A percentile compares a stretch with the other conserved stretches of the same genome.
These are phyloP conservation scores for Durusdinium trenchii DNA, from an alignment of 73 alveolate species.

Conservation along the genomic window DNA sequence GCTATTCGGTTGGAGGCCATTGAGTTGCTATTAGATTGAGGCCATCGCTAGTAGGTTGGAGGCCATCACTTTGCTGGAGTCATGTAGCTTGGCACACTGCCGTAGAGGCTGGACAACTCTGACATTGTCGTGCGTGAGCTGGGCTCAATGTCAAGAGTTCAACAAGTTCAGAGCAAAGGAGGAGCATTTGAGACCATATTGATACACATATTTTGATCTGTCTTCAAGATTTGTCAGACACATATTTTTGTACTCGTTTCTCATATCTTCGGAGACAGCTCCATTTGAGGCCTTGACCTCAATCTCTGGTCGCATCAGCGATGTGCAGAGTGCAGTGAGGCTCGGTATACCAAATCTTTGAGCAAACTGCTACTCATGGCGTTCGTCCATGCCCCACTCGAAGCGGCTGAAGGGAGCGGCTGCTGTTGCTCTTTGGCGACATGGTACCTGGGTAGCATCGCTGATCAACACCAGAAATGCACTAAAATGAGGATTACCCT, in stretches of 20 bases:
- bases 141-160: neutral
- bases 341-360: neutral
- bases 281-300: conserved; percentile 50
- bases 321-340: conserved; percentile 33
- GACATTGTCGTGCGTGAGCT: conserved; percentile 50
- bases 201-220: neutral
- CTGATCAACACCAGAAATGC: neutral
- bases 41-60: neutral
- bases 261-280: neutral
- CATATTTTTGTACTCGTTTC: neutral
- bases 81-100: no score
- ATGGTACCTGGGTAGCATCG: neutral
- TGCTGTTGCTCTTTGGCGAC: conserved; percentile 32
- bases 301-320: conserved; percentile 25
- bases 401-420: conserved; percentile 50
- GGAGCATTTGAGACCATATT: neutral
- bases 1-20: neutral
- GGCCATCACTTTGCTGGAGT: no score
- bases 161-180: neutral
- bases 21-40: neutral
- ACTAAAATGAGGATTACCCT: neutral
- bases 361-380: neutral
- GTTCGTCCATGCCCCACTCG: no score
- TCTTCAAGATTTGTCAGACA: neutral
- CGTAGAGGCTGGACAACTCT: conserved; percentile 68